Evolutionary conservation across 2,329 filamentous ascomycete genomes (phyloP), one percentile per base, ranked within the genome.

Genomic region (Fusarium circinatum): DNA sequence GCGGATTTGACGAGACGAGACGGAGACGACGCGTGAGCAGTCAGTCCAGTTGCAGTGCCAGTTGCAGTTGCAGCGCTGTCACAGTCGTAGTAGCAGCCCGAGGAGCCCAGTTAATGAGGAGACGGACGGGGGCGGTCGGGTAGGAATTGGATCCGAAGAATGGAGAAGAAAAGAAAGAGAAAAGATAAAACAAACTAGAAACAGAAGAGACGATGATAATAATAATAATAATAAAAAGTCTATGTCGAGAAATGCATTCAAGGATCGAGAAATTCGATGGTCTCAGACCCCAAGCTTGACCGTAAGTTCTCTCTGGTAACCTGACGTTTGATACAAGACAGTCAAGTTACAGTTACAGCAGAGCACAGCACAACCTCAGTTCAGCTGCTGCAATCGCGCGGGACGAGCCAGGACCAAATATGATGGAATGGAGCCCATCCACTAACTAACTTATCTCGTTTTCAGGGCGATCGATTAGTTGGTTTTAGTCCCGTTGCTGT

Each of bases 21-120:
- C 58, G 70, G 62, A 67, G 67, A 68, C 57, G 62, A 70, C 71
- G 71, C 67, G 71, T 73, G 71, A 68, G 70, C 70, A 56, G 64
- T 65, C 70, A 56, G 64, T 65, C 55, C 65, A 56, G 64, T 64
- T 65, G 62, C 44, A 44, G 15, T 24, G 42, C 20, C 45, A 65
- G 34, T 42, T n/a, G 39, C 12, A 65, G 36, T 32, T n/a, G 41
- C 55, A 47, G 34, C 34, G 70, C 70, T 56, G 64, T 65, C 54
- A 51, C 63, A 66, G 38, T 48, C 20, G 55, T 22, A 45, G 41
- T 51, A 34, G 32, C 32, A 58, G 26, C 26, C 26, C 26, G 20
- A 47, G 24, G 24, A 47, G 45, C 26, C 45, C 45, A 48, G 55
- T 63, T 63, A 52, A 69, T 65, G 67, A 49, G 54, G 65, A 70